Evolutionary conservation across 2,329 filamentous ascomycete species (phyloP).

Genomic region (Colletotrichum sp.): DNA sequence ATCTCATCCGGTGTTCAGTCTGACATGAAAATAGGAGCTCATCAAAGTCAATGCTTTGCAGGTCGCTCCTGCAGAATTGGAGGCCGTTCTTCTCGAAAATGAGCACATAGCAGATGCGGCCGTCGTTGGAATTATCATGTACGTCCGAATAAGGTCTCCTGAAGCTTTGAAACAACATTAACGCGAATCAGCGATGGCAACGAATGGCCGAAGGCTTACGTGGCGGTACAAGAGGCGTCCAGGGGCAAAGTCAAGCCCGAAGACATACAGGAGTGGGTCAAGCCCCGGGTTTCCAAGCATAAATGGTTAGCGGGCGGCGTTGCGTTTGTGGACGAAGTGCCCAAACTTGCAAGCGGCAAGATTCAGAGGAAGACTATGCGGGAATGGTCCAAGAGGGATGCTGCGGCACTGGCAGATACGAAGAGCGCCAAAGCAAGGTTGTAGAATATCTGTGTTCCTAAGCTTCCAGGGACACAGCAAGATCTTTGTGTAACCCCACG

Average conservation of each 20-base stretch:
- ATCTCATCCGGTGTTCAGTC: not conserved
- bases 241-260: slow-evolving; percentile 50
- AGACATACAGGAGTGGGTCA: slow-evolving; percentile 57
- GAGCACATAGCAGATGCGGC: slow-evolving; percentile 60
- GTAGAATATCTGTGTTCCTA: not conserved
- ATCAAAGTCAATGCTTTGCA: slow-evolving; percentile 66
- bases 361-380: slow-evolving; percentile 61
- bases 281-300: slow-evolving; percentile 53
- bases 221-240: slow-evolving; percentile 51
- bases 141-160: slow-evolving; percentile 23
- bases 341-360: slow-evolving; percentile 63
- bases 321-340: slow-evolving; percentile 60
- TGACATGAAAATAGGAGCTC: slow-evolving; percentile 46
- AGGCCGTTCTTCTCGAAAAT: slow-evolving; percentile 55
- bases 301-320: slow-evolving; percentile 58
- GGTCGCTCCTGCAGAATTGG: slow-evolving; percentile 64
- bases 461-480: not conserved
- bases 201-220: slow-evolving; percentile 59
- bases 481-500: not conserved
- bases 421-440: slow-evolving; percentile 5
- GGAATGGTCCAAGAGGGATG: slow-evolving; percentile 62
- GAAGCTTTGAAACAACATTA: not conserved
- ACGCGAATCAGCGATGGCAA: slow-evolving; percentile 40
- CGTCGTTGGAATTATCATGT: slow-evolving; percentile 57
- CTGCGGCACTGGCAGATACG: slow-evolving; percentile 29